Evolutionary conservation across 2,329 filamentous ascomycete species (phyloP).

Genomic region (Sporothrix sp.): DNA sequence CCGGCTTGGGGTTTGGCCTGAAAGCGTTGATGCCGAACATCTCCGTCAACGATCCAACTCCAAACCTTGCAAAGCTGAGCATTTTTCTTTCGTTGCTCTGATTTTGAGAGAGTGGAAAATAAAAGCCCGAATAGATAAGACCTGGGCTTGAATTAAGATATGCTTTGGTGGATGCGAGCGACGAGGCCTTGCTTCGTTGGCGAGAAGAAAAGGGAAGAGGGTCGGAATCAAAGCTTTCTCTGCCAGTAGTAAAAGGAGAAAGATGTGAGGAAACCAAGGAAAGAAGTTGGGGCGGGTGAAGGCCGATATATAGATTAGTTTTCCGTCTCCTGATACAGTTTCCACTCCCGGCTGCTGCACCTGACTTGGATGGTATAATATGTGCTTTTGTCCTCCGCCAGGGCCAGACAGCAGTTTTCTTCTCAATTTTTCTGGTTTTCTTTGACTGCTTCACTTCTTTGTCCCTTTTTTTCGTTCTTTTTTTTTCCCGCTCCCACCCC

Average conservation of each 20-base stretch:
- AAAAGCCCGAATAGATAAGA: too few species aligned
- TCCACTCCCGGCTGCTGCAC: too few species aligned
- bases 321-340: too few species aligned
- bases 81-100: background rate
- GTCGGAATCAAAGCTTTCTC: background rate
- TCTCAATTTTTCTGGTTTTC: background rate
- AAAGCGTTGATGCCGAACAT: background rate
- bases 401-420: background rate
- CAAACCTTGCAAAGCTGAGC: background rate
- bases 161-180: too few species aligned
- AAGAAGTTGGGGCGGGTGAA: too few species aligned
- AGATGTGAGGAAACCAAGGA: too few species aligned
- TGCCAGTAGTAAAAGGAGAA: background rate
- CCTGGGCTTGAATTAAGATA: too few species aligned
- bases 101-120: background rate
- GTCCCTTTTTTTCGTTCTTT: background rate
- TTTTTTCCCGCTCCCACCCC: background rate
- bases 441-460: background rate
- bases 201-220: background rate
- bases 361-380: too few species aligned
- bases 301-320: too few species aligned
- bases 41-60: background rate
- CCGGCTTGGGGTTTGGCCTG: conserved; percentile 8
- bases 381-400: too few species aligned
- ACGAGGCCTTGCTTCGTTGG: background rate